Percentiles rank a stretch among this genome's conserved stretches.
These are phyloP conservation scores for Lizonia empirigonia DNA, from an alignment of 2,329 filamentous ascomycete genomes.

Conservation along the genomic window DNA sequence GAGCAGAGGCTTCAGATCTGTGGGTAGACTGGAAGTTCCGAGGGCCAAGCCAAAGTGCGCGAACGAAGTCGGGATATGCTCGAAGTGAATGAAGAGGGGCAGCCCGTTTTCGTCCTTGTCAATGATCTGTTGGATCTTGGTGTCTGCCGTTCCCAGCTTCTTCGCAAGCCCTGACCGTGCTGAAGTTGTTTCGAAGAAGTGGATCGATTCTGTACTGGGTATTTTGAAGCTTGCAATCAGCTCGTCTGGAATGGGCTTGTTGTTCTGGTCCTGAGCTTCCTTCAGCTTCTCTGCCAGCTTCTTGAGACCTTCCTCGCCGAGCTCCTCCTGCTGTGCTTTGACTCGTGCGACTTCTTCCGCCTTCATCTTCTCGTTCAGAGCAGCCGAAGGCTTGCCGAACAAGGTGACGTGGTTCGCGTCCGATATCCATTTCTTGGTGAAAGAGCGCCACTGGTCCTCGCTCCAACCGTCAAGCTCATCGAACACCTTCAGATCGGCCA, in stretches of 20 bases:
- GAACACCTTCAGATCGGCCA: constrained; percentile 56
- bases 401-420: constrained; percentile 88
- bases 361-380: constrained; percentile 81
- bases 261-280: constrained; percentile 84
- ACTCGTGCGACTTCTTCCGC: constrained; percentile 78
- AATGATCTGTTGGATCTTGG: constrained; percentile 74
- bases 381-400: constrained; percentile 81
- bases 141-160: constrained; percentile 69
- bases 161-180: constrained; percentile 81
- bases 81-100: constrained; percentile 95
- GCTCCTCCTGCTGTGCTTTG: constrained; percentile 74
- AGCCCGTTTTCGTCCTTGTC: constrained; percentile 68
- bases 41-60: constrained; percentile 83
- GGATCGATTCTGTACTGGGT: constrained; percentile 85
- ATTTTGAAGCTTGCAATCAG: constrained; percentile 83
- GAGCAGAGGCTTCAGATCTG: constrained; percentile 83
- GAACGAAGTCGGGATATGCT: constrained; percentile 92
- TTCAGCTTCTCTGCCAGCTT: constrained; percentile 77
- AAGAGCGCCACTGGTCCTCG: constrained; percentile 81
- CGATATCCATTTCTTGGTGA: constrained; percentile 81
- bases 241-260: constrained; percentile 79
- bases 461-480: constrained; percentile 78
- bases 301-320: constrained; percentile 83
- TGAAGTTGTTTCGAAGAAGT: constrained; percentile 88
- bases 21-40: constrained; percentile 76